Conservation (phyloP, 1,284 basidiomycete genomes). For the Microbotryomycetes sp. region DNA sequence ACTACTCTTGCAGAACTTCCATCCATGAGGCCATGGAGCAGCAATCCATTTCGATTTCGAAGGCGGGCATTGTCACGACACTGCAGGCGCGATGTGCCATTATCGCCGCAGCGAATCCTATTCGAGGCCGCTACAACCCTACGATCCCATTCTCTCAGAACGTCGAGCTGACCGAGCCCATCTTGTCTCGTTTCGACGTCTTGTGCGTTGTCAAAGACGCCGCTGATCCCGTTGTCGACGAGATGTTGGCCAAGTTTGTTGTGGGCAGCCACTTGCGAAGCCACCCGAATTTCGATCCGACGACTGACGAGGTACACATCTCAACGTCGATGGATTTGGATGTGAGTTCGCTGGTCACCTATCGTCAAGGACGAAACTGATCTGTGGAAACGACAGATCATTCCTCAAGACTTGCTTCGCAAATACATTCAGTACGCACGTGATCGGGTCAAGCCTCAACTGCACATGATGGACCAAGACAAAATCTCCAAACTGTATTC, state of each 20-base stretch:
- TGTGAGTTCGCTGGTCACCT: conserved; percentile 49
- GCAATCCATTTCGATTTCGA: conserved; percentile 98
- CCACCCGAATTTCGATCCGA: conserved; percentile 84
- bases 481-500: conserved; percentile 90
- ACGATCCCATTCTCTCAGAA: conserved; percentile 97
- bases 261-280: conserved; percentile 91
- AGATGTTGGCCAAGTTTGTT: conserved; percentile 92
- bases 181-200: conserved; percentile 97
- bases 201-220: conserved; percentile 97
- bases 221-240: conserved; percentile 94
- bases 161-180: conserved; percentile 96
- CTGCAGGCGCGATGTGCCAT: conserved; percentile 96
- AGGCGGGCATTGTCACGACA: conserved; percentile 95
- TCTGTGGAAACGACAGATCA: conserved; percentile 56
- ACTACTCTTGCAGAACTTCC: conserved; percentile 60
- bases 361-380: too few relatives aligned
- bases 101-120: conserved; percentile 94
- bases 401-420: conserved; percentile 91
- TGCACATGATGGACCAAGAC: conserved; percentile 92
- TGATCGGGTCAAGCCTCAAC: conserved; percentile 83
- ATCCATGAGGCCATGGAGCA: conserved; percentile 99
- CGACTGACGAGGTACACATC: conserved; percentile 76
- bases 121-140: conserved; percentile 92
- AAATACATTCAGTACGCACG: conserved; percentile 99
- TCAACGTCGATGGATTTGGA: conserved; percentile 83